phyloP scores from a whole-genome alignment of 176 grass and related monocot genomes.

The Aegilops tauschii region DNA sequence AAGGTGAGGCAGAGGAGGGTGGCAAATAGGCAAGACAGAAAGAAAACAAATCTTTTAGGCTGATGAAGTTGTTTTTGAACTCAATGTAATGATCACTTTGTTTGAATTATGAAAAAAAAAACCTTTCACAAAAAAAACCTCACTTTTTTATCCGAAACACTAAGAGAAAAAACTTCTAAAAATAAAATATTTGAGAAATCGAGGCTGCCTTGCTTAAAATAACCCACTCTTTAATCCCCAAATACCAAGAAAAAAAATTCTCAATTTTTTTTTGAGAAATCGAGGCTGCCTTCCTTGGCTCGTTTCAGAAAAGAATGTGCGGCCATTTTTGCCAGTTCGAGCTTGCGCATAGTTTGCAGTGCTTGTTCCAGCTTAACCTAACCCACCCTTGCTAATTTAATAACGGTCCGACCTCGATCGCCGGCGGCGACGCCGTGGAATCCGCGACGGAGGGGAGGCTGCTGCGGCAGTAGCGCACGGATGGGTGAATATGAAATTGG shows the following conservation, averaged over 20 bases:
- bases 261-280: neutral
- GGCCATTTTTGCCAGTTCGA: neutral
- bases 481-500: neutral
- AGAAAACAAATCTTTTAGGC: no score
- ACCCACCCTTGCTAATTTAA: neutral
- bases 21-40: no score
- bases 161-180: no score
- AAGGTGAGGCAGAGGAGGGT: no score
- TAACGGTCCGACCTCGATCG: neutral
- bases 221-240: neutral
- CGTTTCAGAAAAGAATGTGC: neutral
- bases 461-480: neutral
- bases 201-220: no score
- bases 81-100: no score
- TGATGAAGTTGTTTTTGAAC: no score
- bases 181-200: no score
- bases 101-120: no score
- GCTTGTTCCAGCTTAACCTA: neutral
- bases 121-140: no score
- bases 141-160: no score
- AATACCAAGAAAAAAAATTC: neutral
- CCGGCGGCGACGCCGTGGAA: slow-evolving; percentile 8
- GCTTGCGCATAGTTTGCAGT: neutral
- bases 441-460: neutral
- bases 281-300: neutral